Evolutionary conservation across 2,329 filamentous ascomycete species (phyloP), one percentile per base, ranked within the genome.

Genomic region (Knufia fluminis): DNA sequence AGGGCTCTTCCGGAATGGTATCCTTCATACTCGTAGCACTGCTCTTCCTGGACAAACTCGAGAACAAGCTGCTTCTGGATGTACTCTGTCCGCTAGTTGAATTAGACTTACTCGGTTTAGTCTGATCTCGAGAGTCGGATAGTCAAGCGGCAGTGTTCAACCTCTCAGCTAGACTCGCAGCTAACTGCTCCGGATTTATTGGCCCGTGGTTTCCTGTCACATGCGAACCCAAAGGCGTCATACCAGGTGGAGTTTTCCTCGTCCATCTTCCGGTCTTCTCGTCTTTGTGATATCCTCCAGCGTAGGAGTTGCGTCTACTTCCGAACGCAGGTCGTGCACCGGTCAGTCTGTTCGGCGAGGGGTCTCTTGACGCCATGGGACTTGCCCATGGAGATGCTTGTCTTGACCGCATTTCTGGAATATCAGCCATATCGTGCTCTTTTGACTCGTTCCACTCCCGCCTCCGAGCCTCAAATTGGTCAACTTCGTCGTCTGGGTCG

Each of bases 401-500:
- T 17, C 45, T 38, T 8, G 31, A 39, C 22, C 33, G 22, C 3
- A 26, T 40, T 23, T 48, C 45, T 17, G 45, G 33, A 16, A 48
- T 48, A 22, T 48, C 23, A 23, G 14, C 22, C 33, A 46, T 16
- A 36, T 46, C 23, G 14, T 46, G 44, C 20, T 46, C 44, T 22
- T 6, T 14, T 19, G 45, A 22, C 8, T 48, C 45, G 20, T 41
- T 48, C 55, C 55, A 59, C 20, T 57, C 53, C 10, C 53, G 41
- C 4, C 54, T 43, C 35, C 40, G 43, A 20, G 35, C 41, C 45
- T 57, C 48, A 35, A 42, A 54, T 20, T 54, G 47, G 41, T 59
- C 57, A 3, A 33, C 14, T 26, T 49, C 47, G 28, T 57, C 54
- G 33, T 59, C 57, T 14, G 47, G 50, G 33, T 56, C 57, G 40